Evolutionary conservation across 2,329 filamentous ascomycete species (phyloP).

Genomic region (Verticillium nonalfalfae): DNA sequence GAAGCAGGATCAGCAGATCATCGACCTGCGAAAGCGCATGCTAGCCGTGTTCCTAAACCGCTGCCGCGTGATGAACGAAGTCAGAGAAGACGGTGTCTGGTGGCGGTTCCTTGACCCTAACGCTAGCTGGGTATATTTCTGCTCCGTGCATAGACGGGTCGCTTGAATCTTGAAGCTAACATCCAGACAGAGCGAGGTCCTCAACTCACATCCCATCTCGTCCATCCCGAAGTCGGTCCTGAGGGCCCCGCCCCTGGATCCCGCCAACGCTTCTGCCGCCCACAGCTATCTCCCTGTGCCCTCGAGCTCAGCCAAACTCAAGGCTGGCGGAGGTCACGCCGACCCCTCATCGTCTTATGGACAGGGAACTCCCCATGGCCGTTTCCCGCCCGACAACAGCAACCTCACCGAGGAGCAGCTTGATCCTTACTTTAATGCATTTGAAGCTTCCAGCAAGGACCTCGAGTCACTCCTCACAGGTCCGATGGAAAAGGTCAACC

Average conservation of each 20-base stretch:
- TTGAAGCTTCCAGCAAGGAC: conserved; percentile 87
- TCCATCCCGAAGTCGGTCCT: conserved; percentile 91
- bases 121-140: conserved; percentile 78
- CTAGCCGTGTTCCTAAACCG: conserved; percentile 90
- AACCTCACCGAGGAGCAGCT: conserved; percentile 81
- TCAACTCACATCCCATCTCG: conserved; percentile 83
- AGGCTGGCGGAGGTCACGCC: conserved; percentile 35
- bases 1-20: conserved; percentile 95
- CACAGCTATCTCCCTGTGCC: conserved; percentile 87
- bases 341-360: conserved; percentile 28
- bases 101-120: conserved; percentile 98
- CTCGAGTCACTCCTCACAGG: conserved; percentile 83
- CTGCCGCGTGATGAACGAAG: conserved; percentile 86
- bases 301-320: conserved; percentile 78
- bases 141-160: background rate
- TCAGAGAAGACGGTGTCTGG: conserved; percentile 90
- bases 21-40: conserved; percentile 96
- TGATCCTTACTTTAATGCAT: conserved; percentile 92
- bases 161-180: conserved; percentile 16
- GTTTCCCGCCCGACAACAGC: conserved; percentile 76
- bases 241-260: conserved; percentile 90
- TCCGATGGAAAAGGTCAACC: conserved; percentile 94
- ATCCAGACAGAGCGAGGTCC: conserved; percentile 70
- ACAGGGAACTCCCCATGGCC: conserved; percentile 54
- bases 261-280: conserved; percentile 83